Evolutionary conservation across 108 stramenopile genomes (phyloP).

Genomic region (Cyclostephanos invisitatus): DNA sequence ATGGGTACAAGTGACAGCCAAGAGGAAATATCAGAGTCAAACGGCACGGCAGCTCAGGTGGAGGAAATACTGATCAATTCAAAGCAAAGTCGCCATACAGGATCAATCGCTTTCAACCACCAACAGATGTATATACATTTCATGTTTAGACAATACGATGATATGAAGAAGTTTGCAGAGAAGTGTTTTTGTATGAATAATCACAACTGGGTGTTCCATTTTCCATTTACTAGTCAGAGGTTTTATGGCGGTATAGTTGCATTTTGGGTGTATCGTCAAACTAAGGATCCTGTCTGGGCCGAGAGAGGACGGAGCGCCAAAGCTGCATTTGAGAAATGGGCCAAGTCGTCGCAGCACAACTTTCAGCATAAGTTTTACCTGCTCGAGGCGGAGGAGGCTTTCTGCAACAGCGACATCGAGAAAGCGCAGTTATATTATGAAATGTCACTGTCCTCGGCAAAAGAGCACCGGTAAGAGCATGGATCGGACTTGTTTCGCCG

Average conservation of each 20-base stretch:
- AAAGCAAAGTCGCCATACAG: neutral
- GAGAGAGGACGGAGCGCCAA: constrained; percentile 14
- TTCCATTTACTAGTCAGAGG: neutral
- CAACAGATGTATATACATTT: constrained; percentile 15
- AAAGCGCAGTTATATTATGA: constrained; percentile 16
- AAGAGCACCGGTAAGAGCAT: constrained; percentile 8
- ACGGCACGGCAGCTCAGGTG: neutral
- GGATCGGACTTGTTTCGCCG: neutral
- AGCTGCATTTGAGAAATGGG: constrained; percentile 9
- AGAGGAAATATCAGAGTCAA: neutral
- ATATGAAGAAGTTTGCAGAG: neutral
- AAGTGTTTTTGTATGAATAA: neutral
- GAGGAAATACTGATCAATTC: neutral
- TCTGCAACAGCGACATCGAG: constrained; percentile 13
- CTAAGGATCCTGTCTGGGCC: constrained; percentile 4
- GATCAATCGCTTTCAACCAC: neutral
- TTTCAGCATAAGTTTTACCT: constrained; percentile 32
- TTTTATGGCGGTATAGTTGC: constrained; percentile 18
- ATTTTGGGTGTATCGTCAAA: constrained; percentile 25
- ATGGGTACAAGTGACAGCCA: neutral
- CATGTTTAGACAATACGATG: constrained; percentile 9
- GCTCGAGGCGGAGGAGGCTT: constrained; percentile 35
- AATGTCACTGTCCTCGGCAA: constrained; percentile 27
- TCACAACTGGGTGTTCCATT: neutral
- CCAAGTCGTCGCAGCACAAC: constrained; percentile 21